These are phyloP conservation scores for Jaltomata sinuosa DNA, from an alignment of 257 asterid genomes.

Conservation along the genomic window DNA sequence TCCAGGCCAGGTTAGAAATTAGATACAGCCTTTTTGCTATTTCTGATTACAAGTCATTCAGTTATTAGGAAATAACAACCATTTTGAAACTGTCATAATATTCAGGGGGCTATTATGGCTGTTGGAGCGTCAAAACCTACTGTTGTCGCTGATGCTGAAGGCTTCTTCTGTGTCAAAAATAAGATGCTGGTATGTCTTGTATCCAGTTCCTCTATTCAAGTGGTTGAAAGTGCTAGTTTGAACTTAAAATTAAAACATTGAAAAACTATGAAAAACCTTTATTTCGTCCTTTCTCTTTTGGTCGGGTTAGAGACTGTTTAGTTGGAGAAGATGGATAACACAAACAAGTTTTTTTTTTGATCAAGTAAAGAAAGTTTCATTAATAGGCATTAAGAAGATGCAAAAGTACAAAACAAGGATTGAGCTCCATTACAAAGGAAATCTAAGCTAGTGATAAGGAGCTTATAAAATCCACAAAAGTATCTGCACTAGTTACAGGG, in stretches of 20 bases:
- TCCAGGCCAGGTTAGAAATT: slow-evolving; percentile 67
- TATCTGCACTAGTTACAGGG: no score
- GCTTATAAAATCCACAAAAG: no score
- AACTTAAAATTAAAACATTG: neutral
- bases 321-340: neutral
- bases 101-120: slow-evolving; percentile 94
- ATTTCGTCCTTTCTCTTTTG: neutral
- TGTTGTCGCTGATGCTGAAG: slow-evolving; percentile 55
- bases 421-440: no score
- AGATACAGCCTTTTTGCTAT: neutral
- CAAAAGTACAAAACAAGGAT: no score
- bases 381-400: no score
- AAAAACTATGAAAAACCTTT: neutral
- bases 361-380: no score
- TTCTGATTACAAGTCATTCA: neutral
- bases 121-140: slow-evolving; percentile 86
- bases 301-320: neutral
- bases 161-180: slow-evolving; percentile 59
- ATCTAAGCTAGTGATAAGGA: no score
- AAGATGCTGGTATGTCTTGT: slow-evolving; percentile 66
- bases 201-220: neutral
- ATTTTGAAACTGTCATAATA: slow-evolving; percentile 1
- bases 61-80: neutral
- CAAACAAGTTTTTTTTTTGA: neutral
- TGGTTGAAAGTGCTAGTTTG: neutral